Percentiles rank a stretch among this genome's conserved stretches.
Conservation (phyloP, 2,329 filamentous ascomycete genomes). For the Gaeumannomyces tritici region DNA sequence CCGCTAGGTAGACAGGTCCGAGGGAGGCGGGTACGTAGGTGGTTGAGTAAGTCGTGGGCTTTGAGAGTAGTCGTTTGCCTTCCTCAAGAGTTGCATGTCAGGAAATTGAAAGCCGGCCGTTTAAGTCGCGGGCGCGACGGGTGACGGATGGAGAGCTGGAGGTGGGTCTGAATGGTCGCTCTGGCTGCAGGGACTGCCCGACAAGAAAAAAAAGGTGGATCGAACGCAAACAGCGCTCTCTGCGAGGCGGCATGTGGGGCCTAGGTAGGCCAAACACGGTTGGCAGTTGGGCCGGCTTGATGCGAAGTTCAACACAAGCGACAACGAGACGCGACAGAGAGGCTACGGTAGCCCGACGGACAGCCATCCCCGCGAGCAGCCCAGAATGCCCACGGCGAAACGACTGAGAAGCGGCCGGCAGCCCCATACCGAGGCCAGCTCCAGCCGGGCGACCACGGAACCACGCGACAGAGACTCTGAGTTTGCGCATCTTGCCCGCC, state of each 20-base stretch:
- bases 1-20: background rate
- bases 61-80: background rate
- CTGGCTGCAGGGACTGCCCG: background rate
- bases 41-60: no score
- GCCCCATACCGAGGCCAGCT: constrained; percentile 26
- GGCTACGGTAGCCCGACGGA: background rate
- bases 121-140: background rate
- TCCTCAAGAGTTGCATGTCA: background rate
- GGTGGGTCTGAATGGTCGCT: background rate
- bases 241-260: background rate
- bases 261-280: background rate
- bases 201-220: background rate
- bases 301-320: constrained; percentile 10
- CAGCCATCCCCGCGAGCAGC: background rate
- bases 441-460: constrained; percentile 52
- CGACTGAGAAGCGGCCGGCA: constrained; percentile 43
- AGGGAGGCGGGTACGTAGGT: background rate
- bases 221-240: background rate
- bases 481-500: constrained; percentile 69
- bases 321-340: constrained; percentile 7
- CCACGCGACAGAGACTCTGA: constrained; percentile 62
- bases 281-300: constrained; percentile 2
- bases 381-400: constrained; percentile 48
- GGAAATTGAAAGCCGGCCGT: background rate
- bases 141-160: background rate